Base-by-base conservation (phyloP, 495 filamentous ascomycete species). In the Sabuloglossum arenarium region DNA sequence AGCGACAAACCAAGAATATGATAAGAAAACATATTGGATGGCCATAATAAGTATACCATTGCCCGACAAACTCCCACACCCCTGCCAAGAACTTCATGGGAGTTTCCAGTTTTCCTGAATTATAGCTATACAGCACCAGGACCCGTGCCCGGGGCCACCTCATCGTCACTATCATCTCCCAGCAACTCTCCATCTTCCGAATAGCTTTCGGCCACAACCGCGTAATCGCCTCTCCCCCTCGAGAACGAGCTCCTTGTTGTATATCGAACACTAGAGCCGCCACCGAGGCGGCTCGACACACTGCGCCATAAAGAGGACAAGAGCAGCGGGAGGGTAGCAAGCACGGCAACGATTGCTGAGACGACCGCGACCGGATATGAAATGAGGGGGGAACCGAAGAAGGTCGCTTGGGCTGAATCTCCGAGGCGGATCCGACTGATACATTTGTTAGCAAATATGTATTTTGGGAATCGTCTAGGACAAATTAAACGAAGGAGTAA, bases 161-260 rank as follows among this genome's bases (percentile, higher is more conserved):
- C 89, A 63, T 96, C 91, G 50, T 94, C 91, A 58, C 91, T 93
- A 53, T 94, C 91, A 58, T 87, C 85, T 0, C 90, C 90, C 25
- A 97, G 71, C 63, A 96, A 68, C 69, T 94, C 88, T 56, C 90
- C 90, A 68, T 95, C 91, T 66, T 98, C 91, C 58, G 54, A 30
- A 31, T 58, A 45, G 42, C 46, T 53, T 11, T 86, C 81, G 64
- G 88, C 87, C 45, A 94, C 86, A 65, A 84, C 74, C 14, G 79
- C 77, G 67, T 96, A 98, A 64, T 94, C 86, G 6, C 85, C 80
- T 53, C 85, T 74, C 9, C 85, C 83, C 54, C 87, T 80, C 24
- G 85, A 82, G 68, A 97, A 97, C 25, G 82, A 85, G 56, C 81
- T 82, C 61, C 93, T 73, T 27, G 81, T 88, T 30, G 86, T 87